Base-by-base conservation (phyloP, 371 early-diverging fungal genomes). In the Lichtheimia ornata region DNA sequence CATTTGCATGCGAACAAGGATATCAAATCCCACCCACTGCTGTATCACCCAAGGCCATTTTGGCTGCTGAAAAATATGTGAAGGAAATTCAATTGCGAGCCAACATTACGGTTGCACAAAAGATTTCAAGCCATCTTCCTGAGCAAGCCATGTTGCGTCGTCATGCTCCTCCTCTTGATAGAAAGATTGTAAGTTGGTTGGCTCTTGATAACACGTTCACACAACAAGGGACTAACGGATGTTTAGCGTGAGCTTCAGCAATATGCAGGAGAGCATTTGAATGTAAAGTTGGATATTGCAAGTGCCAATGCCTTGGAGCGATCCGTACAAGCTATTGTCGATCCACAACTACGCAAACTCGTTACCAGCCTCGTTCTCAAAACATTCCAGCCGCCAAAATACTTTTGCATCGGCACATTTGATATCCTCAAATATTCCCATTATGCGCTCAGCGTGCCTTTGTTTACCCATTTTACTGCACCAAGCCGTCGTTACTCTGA, bases 401-500 rank as follows among this genome's bases (percentile, higher is more conserved):
- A 95, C 64, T 91, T 94, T 63, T 93, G 92, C 77, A 88, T 93
- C 4, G 95, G 94, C 42, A 84, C 87, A 13, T 62, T 87, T 42
- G 87, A 90, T 61, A 87, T 85, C 24, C 58, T 67, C 14, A 81
- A 78, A 62, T 89, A 79, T 69, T 68, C 75, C 24, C 95, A 95
- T 74, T 95, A 89, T 63, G 88, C 93, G 3, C 80, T 93, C 53
- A 87, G 84, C 62, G 79, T 86, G 11, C 89, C 86, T 0, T 75
- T 92, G 15, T 95, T 92, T 76, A 94, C 94, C 17, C 95, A 95
- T 65, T 95, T 95, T 63, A 94, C 94, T 28, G 93, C 95, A 5
- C 99, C 99, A 0, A 94, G 95, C 53, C 87, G 97, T 20, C 85
- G 99, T 56, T 97, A 94, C 76, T 89, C 96, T 54, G 99, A 99